Percentiles rank a stretch among this genome's conserved stretches.
Conservation (phyloP, 73 alveolate genomes). For the Paramecium bursaria region DNA sequence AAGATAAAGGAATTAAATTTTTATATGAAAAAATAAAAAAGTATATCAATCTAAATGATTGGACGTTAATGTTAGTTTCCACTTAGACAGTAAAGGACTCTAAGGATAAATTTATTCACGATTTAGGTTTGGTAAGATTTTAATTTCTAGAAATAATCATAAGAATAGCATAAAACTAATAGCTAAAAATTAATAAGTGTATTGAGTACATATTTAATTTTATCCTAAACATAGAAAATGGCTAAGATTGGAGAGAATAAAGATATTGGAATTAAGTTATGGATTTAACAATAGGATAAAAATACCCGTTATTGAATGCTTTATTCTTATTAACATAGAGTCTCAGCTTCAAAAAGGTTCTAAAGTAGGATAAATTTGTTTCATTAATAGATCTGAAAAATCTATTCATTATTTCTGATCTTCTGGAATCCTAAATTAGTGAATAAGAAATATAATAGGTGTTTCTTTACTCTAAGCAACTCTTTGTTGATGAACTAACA, state of each 20-base stretch:
- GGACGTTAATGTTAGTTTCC: conserved; percentile 23
- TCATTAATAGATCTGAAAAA: conserved; percentile 75
- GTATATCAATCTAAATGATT: conserved; percentile 6
- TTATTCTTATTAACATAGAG: conserved; percentile 74
- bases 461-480: conserved; percentile 78
- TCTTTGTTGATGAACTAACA: conserved; percentile 81
- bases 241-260: conserved; percentile 75
- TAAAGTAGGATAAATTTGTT: conserved; percentile 72
- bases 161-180: conserved; percentile 75
- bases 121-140: conserved; percentile 78
- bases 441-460: conserved; percentile 79
- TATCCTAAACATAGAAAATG: conserved; percentile 66
- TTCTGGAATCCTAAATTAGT: conserved; percentile 74
- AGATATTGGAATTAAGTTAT: conserved; percentile 75
- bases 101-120: conserved; percentile 65
- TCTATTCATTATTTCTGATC: conserved; percentile 74
- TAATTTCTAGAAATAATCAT: conserved; percentile 79
- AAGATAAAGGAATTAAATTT: conserved; percentile 29
- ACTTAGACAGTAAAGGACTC: conserved; percentile 1
- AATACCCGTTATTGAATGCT: conserved; percentile 64
- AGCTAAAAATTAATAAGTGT: conserved; percentile 63
- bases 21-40: conserved; percentile 35
- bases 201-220: conserved; percentile 67
- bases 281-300: conserved; percentile 68
- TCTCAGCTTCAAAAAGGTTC: conserved; percentile 67